Conservation (phyloP, 495 filamentous ascomycete genomes). For the Daldinia concentrica region DNA sequence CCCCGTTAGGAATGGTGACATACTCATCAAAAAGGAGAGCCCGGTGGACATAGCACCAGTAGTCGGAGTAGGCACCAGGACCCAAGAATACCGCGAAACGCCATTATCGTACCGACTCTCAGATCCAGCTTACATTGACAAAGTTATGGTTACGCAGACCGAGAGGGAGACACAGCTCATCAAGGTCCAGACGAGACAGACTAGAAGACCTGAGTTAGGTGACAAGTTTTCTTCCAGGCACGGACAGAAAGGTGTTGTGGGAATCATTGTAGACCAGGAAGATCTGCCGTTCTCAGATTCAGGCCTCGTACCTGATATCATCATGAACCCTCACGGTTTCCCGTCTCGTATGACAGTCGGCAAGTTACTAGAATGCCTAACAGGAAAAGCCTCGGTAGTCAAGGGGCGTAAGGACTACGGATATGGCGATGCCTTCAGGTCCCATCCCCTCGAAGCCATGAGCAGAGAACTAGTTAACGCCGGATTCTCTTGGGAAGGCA, state of each 20-base stretch:
- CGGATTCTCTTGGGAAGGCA: slow-evolving; percentile 95
- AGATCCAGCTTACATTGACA: slow-evolving; percentile 90
- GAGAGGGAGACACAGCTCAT: slow-evolving; percentile 81
- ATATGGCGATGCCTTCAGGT: slow-evolving; percentile 95
- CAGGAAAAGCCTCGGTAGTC: slow-evolving; percentile 91
- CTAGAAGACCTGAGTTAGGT: slow-evolving; percentile 89
- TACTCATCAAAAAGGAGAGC: slow-evolving; percentile 86
- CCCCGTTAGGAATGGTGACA: slow-evolving; percentile 74
- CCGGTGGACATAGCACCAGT: slow-evolving; percentile 75
- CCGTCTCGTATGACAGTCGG: slow-evolving; percentile 99
- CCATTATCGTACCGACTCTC: slow-evolving; percentile 83
- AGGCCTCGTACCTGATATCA: slow-evolving; percentile 93
- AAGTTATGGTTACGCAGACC: slow-evolving; percentile 88
- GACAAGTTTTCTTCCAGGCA: slow-evolving; percentile 99
- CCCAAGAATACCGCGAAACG: slow-evolving; percentile 70
- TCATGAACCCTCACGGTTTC: slow-evolving; percentile 99
- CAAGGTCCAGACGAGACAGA: slow-evolving; percentile 93
- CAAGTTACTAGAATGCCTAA: slow-evolving; percentile 94
- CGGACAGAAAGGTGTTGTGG: slow-evolving; percentile 98
- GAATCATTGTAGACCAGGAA: slow-evolving; percentile 93
- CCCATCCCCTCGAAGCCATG: slow-evolving; percentile 90
- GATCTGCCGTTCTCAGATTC: slow-evolving; percentile 96
- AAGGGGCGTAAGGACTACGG: slow-evolving; percentile 75
- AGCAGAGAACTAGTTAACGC: slow-evolving; percentile 81
- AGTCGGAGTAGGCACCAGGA: slow-evolving; percentile 67